A percentile compares a stretch with the other conserved stretches of the same genome.
Evolutionary conservation across 306 rosid species (phyloP).

Genomic region (Dicorynia guianensis): DNA sequence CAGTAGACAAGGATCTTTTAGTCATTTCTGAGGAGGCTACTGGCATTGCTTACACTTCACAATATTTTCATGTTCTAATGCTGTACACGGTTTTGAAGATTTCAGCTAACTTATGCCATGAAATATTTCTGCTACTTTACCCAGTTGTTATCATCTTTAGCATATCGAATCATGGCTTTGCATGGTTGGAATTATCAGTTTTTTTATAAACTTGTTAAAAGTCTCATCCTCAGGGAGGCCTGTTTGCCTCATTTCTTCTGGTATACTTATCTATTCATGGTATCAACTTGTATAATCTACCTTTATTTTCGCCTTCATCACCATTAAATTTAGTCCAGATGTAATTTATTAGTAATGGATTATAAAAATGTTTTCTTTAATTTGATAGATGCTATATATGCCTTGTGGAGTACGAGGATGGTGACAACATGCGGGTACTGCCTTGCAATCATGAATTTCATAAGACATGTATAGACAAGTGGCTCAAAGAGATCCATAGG

Average conservation of each 20-base stretch:
- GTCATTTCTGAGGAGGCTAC: not conserved
- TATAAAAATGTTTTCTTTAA: slow-evolving; percentile 7
- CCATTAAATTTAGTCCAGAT: not conserved
- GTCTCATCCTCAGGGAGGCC: no score
- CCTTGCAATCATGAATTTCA: slow-evolving; percentile 97
- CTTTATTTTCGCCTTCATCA: not conserved
- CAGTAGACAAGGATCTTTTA: not conserved
- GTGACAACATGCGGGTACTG: slow-evolving; percentile 84
- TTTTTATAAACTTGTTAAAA: not conserved
- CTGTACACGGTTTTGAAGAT: not conserved
- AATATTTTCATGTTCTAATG: slow-evolving; percentile 1
- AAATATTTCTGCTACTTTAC: not conserved
- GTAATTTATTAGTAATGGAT: not conserved
- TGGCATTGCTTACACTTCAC: not conserved
- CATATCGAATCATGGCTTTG: not conserved
- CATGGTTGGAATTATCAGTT: not conserved
- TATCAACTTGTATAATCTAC: not conserved
- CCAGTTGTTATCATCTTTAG: not conserved
- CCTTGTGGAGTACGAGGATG: slow-evolving; percentile 98
- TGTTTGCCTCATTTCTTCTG: no score
- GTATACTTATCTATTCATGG: not conserved
- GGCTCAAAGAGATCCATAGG: slow-evolving; percentile 99
- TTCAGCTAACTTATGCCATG: not conserved
- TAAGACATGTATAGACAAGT: slow-evolving; percentile 89
- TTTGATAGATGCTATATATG: slow-evolving; percentile 90